Conservation (phyloP, 2,329 filamentous ascomycete species). For the Colletotrichum sp. region DNA sequence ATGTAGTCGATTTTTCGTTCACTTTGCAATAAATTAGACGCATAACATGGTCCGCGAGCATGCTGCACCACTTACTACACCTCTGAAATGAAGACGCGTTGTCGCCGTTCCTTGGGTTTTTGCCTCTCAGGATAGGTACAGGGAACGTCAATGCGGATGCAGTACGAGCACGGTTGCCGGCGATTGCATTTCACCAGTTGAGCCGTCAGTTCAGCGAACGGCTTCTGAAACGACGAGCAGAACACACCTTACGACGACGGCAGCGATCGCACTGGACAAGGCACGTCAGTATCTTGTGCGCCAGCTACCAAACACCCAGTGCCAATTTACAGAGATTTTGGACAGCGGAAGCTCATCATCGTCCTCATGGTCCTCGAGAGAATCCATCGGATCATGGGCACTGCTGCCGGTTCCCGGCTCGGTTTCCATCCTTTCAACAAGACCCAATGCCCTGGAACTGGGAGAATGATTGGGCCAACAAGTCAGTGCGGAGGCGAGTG, state of each 20-base stretch:
- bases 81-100: slow-evolving; percentile 7
- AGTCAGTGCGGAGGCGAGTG: neutral
- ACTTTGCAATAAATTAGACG: accelerated
- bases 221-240: neutral
- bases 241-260: slow-evolving; percentile 8
- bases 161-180: slow-evolving; percentile 1
- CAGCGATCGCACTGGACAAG: slow-evolving; percentile 9
- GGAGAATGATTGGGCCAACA: neutral
- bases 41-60: accelerated
- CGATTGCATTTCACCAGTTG: slow-evolving; percentile 10
- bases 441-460: neutral
- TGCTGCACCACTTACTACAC: neutral
- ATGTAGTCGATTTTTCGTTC: slow-evolving; percentile 4
- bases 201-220: neutral
- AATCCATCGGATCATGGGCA: neutral
- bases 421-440: neutral
- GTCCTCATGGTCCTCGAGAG: neutral
- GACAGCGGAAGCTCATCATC: neutral
- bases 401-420: neutral
- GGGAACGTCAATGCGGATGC: neutral
- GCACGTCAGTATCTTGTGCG: neutral
- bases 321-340: neutral
- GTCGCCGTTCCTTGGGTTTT: neutral
- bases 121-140: slow-evolving; percentile 6
- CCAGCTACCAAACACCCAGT: neutral